Percentiles rank a stretch among this genome's conserved stretches.
Conservation (phyloP, 1,139 yeast species). For the Lizanozyma gosingica region DNA sequence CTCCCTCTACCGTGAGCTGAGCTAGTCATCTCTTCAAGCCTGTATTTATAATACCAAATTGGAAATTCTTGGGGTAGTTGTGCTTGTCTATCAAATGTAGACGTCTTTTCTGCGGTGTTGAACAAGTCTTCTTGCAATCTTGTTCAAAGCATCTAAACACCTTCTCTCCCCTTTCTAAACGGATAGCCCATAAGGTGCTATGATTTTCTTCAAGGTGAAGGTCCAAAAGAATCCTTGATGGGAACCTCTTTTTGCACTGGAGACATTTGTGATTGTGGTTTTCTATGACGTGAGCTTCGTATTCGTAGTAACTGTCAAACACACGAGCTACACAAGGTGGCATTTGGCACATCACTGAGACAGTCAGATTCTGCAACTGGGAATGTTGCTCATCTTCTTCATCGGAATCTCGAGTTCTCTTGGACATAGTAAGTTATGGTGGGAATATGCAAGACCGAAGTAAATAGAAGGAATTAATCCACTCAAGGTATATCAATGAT, state of each 20-base stretch:
- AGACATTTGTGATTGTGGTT: conserved; percentile 25
- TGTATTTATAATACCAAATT: conserved; percentile 28
- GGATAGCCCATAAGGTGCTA: conserved; percentile 35
- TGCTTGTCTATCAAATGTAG: conserved; percentile 42
- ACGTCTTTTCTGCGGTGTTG: conserved; percentile 27
- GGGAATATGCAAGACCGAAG: no score
- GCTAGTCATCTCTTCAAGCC: conserved; percentile 15
- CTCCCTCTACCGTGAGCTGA: conserved; percentile 11
- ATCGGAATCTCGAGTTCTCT: neutral
- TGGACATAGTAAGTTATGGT: no score
- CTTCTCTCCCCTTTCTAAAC: conserved; percentile 27
- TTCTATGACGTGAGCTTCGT: conserved; percentile 22
- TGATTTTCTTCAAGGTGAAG: conserved; percentile 48
- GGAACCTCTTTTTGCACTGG: conserved; percentile 34
- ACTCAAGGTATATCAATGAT: no score
- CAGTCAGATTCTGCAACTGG: neutral
- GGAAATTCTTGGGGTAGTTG: conserved; percentile 35
- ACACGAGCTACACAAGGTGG: neutral
- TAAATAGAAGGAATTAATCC: no score
- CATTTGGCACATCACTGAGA: neutral
- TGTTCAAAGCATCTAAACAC: conserved; percentile 32
- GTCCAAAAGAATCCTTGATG: conserved; percentile 26
- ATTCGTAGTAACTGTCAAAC: conserved; percentile 14
- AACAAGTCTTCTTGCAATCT: conserved; percentile 25
- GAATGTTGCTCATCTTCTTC: neutral